Base-by-base conservation (phyloP, 2,329 filamentous ascomycete genomes). In the Sordariomycetes sp. region DNA sequence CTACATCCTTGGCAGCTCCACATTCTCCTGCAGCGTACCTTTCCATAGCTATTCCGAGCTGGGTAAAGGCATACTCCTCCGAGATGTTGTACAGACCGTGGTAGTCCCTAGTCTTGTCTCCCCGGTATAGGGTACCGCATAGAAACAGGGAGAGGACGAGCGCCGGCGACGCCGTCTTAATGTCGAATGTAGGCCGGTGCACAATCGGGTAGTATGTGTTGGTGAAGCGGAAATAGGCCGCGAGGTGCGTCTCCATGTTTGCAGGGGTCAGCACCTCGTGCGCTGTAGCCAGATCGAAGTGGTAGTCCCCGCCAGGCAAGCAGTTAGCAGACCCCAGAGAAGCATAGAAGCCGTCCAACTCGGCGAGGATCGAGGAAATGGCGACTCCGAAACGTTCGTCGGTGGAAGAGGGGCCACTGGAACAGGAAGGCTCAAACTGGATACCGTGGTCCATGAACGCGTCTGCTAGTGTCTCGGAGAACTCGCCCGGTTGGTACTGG, bases 201-300 rank as follows among this genome's bases (percentile, higher is more conserved):
- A 58, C 37, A 11, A 51, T n/a, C 3, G 56, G 50, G 10, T 53
- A 18, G 24, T 53, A 34, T 16, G 52, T 11, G 35, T 53, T 43
- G 6, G 56, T 58, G 50, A 24, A 48, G 3, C 51, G 22, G 56
- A 58, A 58, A 16, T 53, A 58, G 22, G 48, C n/a, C 14, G 50
- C 18, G 1, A 58, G 37, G 18, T 53, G 20, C 1, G 35, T 18
- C 24, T 34, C 35, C 16, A 58, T 35, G 51, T 58, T 58, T 1
- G 24, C 46, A 2, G 56, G 50, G 3, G 48, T 40, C 20, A 58
- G 16, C 14, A 54, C 20, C 22, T 28, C n/a, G 11, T 34, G 22
- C 16, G 37, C 25, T 20, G 34, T 11, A 6, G 35, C 34, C 50
- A 58, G 34, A 18, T 58, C 56, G 18, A 58, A 53, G 51, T 20